Base-by-base conservation (phyloP, 306 rosid species). In the Inga leiocalycina region DNA sequence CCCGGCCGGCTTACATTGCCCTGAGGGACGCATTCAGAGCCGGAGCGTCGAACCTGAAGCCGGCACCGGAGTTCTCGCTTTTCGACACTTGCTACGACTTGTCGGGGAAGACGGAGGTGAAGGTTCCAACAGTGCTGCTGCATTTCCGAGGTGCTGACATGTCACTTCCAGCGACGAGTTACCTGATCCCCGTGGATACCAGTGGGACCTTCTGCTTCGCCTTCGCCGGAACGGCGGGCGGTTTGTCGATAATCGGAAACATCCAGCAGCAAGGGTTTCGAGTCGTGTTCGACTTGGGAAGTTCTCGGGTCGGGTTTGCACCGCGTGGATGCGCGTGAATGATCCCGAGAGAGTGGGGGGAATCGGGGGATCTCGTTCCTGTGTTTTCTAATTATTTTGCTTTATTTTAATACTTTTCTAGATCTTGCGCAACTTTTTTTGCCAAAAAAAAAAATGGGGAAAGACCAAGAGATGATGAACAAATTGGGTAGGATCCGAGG, bases 261-360 rank as follows among this genome's bases (percentile, higher is more conserved):
- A 96, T 96, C 44, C 98, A 96, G 91, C 99, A 96, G 83, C 98
- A 96, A 86, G 99, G 99, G 10, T 92, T 94, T 15, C 94, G 98
- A 82, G 93, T 96, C 0, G 93, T 89, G 8, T 96, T 88, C 54
- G 97, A 96, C 71, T 71, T 96, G 71, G 92, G 89, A 20, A 82
- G 87, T 72, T 89, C 92, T 0, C 97, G 97, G 90, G 92, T 96
- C 91, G 99, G 99, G 82, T 96, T 96, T 43, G 83, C 99, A 0
- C 95, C 97, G 1, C 90, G 90, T 44, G 98, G 98, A 0, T 96
- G 99, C 82, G 90, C 72, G 46, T 92, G 81, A 90, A 15, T 32
- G 15, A 17, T 3, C 6, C 22, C 3, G 13, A 66, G 71, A 34
- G 59, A 34, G 65, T 91, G 79, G 87, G 46, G 48, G 19, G 73